phyloP scores from a whole-genome alignment of 306 rosid species.

The Psophocarpus tetragonolobus region DNA sequence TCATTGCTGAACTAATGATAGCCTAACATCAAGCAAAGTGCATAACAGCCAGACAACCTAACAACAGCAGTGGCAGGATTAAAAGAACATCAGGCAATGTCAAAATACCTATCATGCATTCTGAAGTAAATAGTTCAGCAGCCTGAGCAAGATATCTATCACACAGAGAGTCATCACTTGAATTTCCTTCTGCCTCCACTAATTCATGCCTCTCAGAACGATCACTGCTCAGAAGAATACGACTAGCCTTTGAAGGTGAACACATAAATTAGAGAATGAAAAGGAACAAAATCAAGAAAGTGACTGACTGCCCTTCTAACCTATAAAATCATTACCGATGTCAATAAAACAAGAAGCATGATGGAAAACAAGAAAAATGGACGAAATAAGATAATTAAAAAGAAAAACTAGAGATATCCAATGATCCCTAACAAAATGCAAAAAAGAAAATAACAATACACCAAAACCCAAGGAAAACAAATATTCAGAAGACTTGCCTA shows the following conservation, averaged over 20 bases:
- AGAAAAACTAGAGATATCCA: not conserved
- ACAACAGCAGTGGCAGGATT: constrained; percentile 7
- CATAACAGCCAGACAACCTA: constrained; percentile 4
- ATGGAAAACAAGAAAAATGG: not conserved
- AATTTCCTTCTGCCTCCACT: constrained; percentile 68
- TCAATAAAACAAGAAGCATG: not conserved
- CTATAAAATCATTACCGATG: not conserved
- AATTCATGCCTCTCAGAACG: constrained; percentile 67
- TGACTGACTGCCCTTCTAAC: not conserved
- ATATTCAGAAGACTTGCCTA: not conserved
- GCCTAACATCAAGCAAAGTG: constrained; percentile 3
- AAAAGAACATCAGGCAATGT: constrained; percentile 21
- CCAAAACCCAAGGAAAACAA: not conserved
- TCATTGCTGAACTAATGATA: constrained; percentile 20
- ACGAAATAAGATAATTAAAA: not conserved
- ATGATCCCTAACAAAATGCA: not conserved
- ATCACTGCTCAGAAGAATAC: constrained; percentile 65
- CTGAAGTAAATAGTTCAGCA: constrained; percentile 52
- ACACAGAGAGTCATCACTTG: constrained; percentile 54
- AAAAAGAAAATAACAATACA: not conserved
- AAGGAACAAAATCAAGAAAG: constrained; percentile 3
- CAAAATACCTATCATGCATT: constrained; percentile 58
- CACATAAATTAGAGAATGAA: constrained; percentile 33
- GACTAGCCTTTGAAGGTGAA: constrained; percentile 62
- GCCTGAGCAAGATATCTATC: constrained; percentile 68